Percentiles rank a stretch among this genome's conserved stretches.
These are phyloP conservation scores for Haplosporangium sp. DNA, from an alignment of 371 early-diverging fungal genomes.

Conservation along the genomic window DNA sequence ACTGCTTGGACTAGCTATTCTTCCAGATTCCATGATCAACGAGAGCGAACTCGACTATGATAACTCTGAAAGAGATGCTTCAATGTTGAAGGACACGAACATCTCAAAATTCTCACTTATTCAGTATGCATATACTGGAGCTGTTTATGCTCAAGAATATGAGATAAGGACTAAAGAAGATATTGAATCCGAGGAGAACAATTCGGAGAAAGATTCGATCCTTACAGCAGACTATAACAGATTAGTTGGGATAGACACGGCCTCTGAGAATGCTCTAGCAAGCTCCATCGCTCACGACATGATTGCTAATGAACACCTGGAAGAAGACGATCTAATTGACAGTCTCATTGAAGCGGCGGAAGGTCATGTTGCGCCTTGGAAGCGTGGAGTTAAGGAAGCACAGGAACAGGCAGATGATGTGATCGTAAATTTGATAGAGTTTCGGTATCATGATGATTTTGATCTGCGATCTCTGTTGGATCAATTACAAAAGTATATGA, in stretches of 20 bases:
- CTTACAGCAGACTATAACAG: neutral
- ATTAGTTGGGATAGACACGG: neutral
- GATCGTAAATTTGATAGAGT: neutral
- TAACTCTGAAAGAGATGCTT: neutral
- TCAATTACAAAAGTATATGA: slow-evolving; percentile 5
- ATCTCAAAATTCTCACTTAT: slow-evolving; percentile 32
- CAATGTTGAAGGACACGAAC: neutral
- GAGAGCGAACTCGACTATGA: neutral
- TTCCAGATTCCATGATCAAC: slow-evolving; percentile 9
- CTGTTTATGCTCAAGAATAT: slow-evolving; percentile 45
- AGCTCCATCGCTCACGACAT: slow-evolving; percentile 14
- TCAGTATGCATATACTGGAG: slow-evolving; percentile 44
- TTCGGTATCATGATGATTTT: slow-evolving; percentile 14
- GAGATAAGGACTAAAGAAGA: slow-evolving; percentile 21
- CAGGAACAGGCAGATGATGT: slow-evolving; percentile 21
- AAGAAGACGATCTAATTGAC: slow-evolving; percentile 21
- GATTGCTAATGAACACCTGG: neutral
- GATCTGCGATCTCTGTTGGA: slow-evolving; percentile 18
- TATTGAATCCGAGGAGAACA: neutral
- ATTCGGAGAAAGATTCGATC: slow-evolving; percentile 3
- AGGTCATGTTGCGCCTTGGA: slow-evolving; percentile 30
- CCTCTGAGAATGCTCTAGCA: slow-evolving; percentile 7
- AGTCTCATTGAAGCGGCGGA: slow-evolving; percentile 15
- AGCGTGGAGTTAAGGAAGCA: slow-evolving; percentile 12
- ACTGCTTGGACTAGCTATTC: slow-evolving; percentile 23